Evolutionary conservation across 306 rosid genomes (phyloP).

Genomic region (Prunus dulcis): DNA sequence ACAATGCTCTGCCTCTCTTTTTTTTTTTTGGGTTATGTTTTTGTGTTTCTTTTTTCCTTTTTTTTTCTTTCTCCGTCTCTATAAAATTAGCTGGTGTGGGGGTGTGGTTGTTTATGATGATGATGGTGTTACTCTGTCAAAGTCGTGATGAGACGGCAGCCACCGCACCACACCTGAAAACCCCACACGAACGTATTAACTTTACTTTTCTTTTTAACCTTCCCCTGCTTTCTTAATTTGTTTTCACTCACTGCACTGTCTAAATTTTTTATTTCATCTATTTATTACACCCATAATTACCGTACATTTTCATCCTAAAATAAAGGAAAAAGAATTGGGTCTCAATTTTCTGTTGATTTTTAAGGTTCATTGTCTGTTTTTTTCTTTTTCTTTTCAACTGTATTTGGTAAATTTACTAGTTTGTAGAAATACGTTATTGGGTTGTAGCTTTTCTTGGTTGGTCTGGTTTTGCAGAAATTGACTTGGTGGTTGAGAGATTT

Average conservation of each 20-base stretch:
- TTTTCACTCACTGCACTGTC: constrained; percentile 4
- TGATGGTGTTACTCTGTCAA: constrained; percentile 24
- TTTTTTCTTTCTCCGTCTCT: background rate
- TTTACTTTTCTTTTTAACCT: background rate
- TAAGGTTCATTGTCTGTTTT: background rate
- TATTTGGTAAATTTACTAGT: background rate
- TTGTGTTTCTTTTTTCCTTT: background rate
- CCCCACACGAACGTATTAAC: constrained; percentile 21
- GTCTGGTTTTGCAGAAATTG: background rate
- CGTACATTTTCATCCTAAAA: background rate
- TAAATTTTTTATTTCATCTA: background rate
- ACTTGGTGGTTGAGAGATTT: constrained; percentile 3
- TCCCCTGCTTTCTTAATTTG: background rate
- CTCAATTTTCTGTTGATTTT: background rate
- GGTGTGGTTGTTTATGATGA: constrained; percentile 2
- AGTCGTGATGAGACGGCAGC: constrained; percentile 20
- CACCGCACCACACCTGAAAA: constrained; percentile 16
- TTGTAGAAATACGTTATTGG: background rate
- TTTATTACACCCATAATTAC: background rate
- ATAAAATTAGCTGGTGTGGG: background rate
- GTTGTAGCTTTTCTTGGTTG: background rate
- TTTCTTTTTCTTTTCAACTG: background rate
- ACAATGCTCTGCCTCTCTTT: background rate
- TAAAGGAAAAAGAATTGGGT: background rate
- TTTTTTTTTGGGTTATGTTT: background rate